Percentiles rank a stretch among this genome's conserved stretches.
Evolutionary conservation across 2,329 filamentous ascomycete genomes (phyloP).

Genomic region (Akanthomyces dipterigenus): DNA sequence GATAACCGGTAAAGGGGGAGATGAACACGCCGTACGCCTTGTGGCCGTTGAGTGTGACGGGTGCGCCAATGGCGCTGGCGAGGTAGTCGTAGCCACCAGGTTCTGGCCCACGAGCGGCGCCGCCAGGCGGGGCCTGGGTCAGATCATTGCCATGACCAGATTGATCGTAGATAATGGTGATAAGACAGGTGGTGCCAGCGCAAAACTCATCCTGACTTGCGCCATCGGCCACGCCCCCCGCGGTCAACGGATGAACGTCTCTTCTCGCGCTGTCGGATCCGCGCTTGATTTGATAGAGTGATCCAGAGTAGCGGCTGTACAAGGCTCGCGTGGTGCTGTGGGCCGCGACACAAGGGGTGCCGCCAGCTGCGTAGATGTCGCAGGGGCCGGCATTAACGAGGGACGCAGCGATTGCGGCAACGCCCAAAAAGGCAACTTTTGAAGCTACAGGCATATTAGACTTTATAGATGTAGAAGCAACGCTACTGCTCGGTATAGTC

Average conservation of each 20-base stretch:
- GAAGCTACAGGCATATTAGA: background rate
- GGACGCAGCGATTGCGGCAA: background rate
- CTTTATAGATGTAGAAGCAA: no score
- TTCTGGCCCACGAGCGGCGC: slow-evolving; percentile 50
- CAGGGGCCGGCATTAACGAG: slow-evolving; percentile 50
- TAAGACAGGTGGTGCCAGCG: slow-evolving; percentile 52
- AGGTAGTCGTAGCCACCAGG: slow-evolving; percentile 52
- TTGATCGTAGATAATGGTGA: slow-evolving; percentile 61
- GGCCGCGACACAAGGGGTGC: slow-evolving; percentile 54
- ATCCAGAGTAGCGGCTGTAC: slow-evolving; percentile 44
- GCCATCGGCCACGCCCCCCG: slow-evolving; percentile 57
- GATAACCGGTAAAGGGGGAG: slow-evolving; percentile 56
- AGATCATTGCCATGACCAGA: slow-evolving; percentile 56
- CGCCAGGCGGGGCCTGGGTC: slow-evolving; percentile 50
- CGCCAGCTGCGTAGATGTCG: slow-evolving; percentile 51
- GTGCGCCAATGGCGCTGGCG: slow-evolving; percentile 52
- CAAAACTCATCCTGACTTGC: slow-evolving; percentile 57
- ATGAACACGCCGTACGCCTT: slow-evolving; percentile 60
- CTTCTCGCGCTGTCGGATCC: slow-evolving; percentile 39
- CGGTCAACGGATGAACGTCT: slow-evolving; percentile 43
- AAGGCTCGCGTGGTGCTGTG: slow-evolving; percentile 57
- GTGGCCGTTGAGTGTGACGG: slow-evolving; percentile 52
- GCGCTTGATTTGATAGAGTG: slow-evolving; percentile 53
- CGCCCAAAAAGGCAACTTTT: background rate
- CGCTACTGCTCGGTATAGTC: background rate